phyloP scores from a whole-genome alignment of 352 stramenopile genomes.

The Globisporangium radiosum region DNA sequence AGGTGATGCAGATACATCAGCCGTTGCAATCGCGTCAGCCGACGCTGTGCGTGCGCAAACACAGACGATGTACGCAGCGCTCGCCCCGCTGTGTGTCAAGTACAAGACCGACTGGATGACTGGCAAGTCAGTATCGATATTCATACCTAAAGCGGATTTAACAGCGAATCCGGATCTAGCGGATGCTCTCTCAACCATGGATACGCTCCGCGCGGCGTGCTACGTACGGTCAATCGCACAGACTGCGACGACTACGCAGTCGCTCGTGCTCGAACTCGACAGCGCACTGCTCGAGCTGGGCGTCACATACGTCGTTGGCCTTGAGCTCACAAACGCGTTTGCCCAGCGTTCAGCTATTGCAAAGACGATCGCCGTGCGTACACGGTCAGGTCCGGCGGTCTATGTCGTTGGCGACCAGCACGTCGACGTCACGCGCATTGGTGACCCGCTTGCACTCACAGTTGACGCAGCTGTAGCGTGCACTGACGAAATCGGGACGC shows the following conservation, averaged over 20 bases:
- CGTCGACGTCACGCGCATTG: slow-evolving; percentile 27
- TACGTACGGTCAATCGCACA: slow-evolving; percentile 36
- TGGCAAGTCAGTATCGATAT: slow-evolving; percentile 19
- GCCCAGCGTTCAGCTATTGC: slow-evolving; percentile 17
- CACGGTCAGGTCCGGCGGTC: slow-evolving; percentile 34
- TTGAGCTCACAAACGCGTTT: slow-evolving; percentile 61
- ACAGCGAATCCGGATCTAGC: slow-evolving; percentile 12
- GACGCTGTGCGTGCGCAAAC: slow-evolving; percentile 3
- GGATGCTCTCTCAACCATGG: slow-evolving; percentile 27
- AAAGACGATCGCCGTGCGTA: slow-evolving; percentile 32
- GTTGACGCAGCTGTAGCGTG: slow-evolving; percentile 43
- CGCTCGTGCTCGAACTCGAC: slow-evolving; percentile 35
- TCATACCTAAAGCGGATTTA: slow-evolving; percentile 28
- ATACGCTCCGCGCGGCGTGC: slow-evolving; percentile 40
- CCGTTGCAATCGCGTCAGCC: no score
- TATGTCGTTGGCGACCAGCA: slow-evolving; percentile 39
- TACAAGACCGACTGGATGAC: slow-evolving; percentile 35
- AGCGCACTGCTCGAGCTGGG: slow-evolving; percentile 31
- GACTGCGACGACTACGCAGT: slow-evolving; percentile 13
- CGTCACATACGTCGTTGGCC: slow-evolving; percentile 33
- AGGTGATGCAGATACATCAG: neutral
- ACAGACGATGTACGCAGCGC: slow-evolving; percentile 22
- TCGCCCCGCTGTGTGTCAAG: slow-evolving; percentile 41
- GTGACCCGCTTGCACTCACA: slow-evolving; percentile 33
- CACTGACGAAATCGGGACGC: slow-evolving; percentile 20